Percentiles rank a stretch among this genome's conserved stretches.
These are phyloP conservation scores for Papiliotrema fonsecae DNA, from an alignment of 1,284 basidiomycete species.

Conservation along the genomic window DNA sequence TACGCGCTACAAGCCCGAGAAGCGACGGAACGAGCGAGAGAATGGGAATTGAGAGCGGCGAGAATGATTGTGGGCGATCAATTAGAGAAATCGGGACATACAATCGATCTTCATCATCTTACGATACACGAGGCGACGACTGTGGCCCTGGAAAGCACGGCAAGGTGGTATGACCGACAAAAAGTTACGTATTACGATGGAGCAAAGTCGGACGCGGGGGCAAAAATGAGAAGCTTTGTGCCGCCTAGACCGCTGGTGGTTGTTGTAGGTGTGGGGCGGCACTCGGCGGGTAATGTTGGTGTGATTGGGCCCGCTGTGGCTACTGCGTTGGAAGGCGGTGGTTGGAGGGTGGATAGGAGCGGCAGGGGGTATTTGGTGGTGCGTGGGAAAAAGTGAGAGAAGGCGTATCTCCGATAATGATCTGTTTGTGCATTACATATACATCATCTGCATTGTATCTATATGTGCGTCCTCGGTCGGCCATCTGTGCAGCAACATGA, in stretches of 20 bases:
- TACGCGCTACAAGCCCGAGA: conserved; percentile 40
- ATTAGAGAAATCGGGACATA: conserved; percentile 8
- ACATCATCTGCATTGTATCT: too few relatives aligned
- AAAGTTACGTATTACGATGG: conserved; percentile 65
- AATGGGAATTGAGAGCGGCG: conserved; percentile 41
- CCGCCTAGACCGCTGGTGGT: conserved; percentile 18
- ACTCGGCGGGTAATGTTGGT: conserved; percentile 35
- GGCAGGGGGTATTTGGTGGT: conserved; percentile 39
- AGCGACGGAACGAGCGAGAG: conserved; percentile 23
- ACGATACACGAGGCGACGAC: conserved; percentile 35
- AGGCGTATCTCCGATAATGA: not conserved
- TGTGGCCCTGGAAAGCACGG: conserved; percentile 28
- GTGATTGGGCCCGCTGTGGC: conserved; percentile 43
- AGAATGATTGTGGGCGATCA: conserved; percentile 35
- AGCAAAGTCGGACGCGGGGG: conserved; percentile 54
- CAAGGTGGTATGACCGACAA: conserved; percentile 54
- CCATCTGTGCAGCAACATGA: not conserved
- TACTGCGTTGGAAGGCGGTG: conserved; percentile 27
- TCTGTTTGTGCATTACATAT: too few relatives aligned
- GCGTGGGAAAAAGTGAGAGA: conserved; percentile 17
- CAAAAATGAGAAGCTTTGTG: not conserved
- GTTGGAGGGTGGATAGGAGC: conserved; percentile 36
- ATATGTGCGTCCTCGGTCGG: too few relatives aligned
- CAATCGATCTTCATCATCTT: conserved; percentile 41
- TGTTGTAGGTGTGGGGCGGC: conserved; percentile 43